Conservation (phyloP, 495 filamentous ascomycete genomes). For the Talaromyces borbonicus region DNA sequence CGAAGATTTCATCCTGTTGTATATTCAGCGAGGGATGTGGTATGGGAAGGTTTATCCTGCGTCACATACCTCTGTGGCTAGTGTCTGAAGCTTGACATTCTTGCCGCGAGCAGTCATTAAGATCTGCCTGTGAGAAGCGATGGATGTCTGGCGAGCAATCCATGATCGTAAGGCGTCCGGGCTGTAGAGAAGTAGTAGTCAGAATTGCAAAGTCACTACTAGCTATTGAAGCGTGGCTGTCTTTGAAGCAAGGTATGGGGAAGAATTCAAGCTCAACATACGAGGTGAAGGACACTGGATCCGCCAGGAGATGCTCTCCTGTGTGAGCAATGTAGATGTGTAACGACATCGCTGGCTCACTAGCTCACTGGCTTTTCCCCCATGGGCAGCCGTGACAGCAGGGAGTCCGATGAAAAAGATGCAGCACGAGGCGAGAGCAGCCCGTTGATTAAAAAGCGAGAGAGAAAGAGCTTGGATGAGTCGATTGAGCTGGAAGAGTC, state of each 20-base stretch:
- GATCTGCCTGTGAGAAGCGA: slow-evolving; percentile 64
- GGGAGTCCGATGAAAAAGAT: slow-evolving; percentile 8
- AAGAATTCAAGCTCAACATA: slow-evolving; percentile 31
- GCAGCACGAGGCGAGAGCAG: too few species aligned
- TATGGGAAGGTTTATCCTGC: slow-evolving; percentile 4
- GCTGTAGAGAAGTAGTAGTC: slow-evolving; percentile 30
- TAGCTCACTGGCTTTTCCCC: too few species aligned
- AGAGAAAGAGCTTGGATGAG: slow-evolving; percentile 3
- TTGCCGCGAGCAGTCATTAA: slow-evolving; percentile 74
- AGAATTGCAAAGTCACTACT: not conserved
- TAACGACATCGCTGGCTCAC: slow-evolving; percentile 60
- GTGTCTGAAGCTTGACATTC: slow-evolving; percentile 63
- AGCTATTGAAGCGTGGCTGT: too few species aligned
- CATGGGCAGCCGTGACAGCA: slow-evolving; percentile 17
- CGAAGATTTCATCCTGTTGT: slow-evolving; percentile 68
- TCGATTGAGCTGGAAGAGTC: slow-evolving; percentile 3
- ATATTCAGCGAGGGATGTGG: slow-evolving; percentile 9
- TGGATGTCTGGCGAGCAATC: slow-evolving; percentile 54
- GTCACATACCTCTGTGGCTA: slow-evolving; percentile 60
- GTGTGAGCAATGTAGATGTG: slow-evolving; percentile 82
- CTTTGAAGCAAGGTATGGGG: not conserved
- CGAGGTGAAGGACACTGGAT: slow-evolving; percentile 59
- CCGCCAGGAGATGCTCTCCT: slow-evolving; percentile 68
- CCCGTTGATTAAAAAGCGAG: too few species aligned
- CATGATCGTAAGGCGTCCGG: slow-evolving; percentile 62